Conservation (phyloP, 1,284 basidiomycete genomes). For the Xerocomus minutiporus region DNA sequence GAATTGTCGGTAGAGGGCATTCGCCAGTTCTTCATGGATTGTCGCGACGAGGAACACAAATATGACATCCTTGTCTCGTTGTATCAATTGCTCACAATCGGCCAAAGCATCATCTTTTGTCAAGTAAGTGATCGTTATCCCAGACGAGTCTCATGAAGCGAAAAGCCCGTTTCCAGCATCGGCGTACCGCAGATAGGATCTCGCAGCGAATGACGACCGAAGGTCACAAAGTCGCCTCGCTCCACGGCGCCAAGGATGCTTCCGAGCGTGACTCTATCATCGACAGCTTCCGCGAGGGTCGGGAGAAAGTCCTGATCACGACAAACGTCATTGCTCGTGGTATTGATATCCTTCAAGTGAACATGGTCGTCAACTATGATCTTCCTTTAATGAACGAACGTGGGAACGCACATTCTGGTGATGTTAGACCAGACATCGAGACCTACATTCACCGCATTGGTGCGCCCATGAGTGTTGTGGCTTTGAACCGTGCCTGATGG, state of each 20-base stretch:
- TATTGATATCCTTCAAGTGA: conserved; percentile 98
- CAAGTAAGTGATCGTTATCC: conserved; percentile 48
- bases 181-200: conserved; percentile 91
- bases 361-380: conserved; percentile 99
- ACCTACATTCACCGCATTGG: conserved; percentile 99
- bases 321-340: conserved; percentile 98
- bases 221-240: conserved; percentile 93
- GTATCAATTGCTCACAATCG: conserved; percentile 90
- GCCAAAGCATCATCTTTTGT: conserved; percentile 97
- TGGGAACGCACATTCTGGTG: conserved; percentile 39
- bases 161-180: conserved; percentile 49
- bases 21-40: conserved; percentile 98
- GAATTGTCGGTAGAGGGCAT: conserved; percentile 95
- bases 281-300: conserved; percentile 93
- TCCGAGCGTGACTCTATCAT: conserved; percentile 88
- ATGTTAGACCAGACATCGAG: conserved; percentile 80
- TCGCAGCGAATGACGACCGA: conserved; percentile 87
- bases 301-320: conserved; percentile 96
- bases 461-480: conserved; percentile 35
- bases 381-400: conserved; percentile 81
- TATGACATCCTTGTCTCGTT: conserved; percentile 93
- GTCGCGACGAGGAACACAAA: conserved; percentile 84
- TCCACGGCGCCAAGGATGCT: conserved; percentile 93
- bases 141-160: neutral
- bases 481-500: conserved; percentile 2